These are phyloP conservation scores for Thelonectria blattea DNA, from an alignment of 2,329 filamentous ascomycete genomes.

Conservation along the genomic window DNA sequence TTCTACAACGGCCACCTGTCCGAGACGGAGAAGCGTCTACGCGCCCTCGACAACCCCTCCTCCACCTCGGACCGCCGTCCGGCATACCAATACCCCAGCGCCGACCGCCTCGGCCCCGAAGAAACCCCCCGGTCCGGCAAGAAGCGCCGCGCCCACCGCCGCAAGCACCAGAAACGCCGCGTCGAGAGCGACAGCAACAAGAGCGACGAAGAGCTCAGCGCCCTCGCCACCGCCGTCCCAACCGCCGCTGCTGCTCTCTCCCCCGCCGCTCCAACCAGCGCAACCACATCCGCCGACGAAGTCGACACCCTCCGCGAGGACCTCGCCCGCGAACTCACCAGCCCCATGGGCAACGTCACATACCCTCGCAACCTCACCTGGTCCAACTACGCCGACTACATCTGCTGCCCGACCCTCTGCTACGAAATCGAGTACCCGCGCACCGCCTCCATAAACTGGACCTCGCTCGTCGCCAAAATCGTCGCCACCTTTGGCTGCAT, in stretches of 20 bases:
- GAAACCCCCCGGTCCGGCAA: slow-evolving; percentile 26
- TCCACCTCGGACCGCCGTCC: slow-evolving; percentile 67
- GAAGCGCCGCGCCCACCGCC: slow-evolving; percentile 30
- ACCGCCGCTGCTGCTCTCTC: slow-evolving; percentile 12
- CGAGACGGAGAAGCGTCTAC: slow-evolving; percentile 82
- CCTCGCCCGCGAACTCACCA: slow-evolving; percentile 88
- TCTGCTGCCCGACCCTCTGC: slow-evolving; percentile 93
- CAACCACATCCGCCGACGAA: slow-evolving; percentile 48
- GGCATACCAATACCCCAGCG: slow-evolving; percentile 77
- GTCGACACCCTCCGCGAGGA: slow-evolving; percentile 79
- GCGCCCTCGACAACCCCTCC: slow-evolving; percentile 76
- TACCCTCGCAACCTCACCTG: slow-evolving; percentile 89
- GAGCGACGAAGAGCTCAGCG: slow-evolving; percentile 36
- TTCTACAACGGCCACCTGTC: slow-evolving; percentile 98
- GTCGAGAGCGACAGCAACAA: slow-evolving; percentile 30
- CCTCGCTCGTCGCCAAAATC: slow-evolving; percentile 82
- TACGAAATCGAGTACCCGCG: slow-evolving; percentile 98
- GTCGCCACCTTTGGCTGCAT: slow-evolving; percentile 94
- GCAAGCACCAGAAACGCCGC: slow-evolving; percentile 19
- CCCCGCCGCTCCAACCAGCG: slow-evolving; percentile 30
- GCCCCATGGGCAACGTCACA: slow-evolving; percentile 85
- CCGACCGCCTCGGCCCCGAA: slow-evolving; percentile 48
- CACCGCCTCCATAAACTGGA: slow-evolving; percentile 75
- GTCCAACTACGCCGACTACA: slow-evolving; percentile 82
- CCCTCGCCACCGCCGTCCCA: slow-evolving; percentile 16